Evolutionary conservation across 2,329 filamentous ascomycete genomes (phyloP).

Genomic region (Penicillium sp.): DNA sequence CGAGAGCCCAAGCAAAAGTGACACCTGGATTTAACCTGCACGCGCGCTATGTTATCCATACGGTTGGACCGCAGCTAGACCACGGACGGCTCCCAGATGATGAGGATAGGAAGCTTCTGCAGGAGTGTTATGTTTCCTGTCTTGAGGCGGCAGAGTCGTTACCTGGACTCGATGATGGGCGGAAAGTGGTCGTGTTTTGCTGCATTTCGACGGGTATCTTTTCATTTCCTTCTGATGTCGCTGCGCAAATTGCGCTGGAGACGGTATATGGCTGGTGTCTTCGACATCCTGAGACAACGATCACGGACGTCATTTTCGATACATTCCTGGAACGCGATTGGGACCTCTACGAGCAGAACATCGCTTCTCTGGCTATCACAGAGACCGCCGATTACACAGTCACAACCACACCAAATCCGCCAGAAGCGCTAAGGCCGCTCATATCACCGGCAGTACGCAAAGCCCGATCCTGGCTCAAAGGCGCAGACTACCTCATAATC

Average conservation of each 20-base stretch:
- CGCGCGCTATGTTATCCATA: constrained; percentile 25
- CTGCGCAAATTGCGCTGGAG: constrained; percentile 23
- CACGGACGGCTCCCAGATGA: not conserved
- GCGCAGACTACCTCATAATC: constrained; percentile 28
- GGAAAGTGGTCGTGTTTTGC: constrained; percentile 28
- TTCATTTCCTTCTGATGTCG: constrained; percentile 26
- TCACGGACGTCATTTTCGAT: constrained; percentile 31
- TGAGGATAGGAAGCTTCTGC: not conserved
- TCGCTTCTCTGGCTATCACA: not conserved
- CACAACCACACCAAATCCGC: not conserved
- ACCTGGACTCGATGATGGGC: not conserved
- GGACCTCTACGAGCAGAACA: constrained; percentile 16
- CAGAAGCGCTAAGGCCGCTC: not conserved
- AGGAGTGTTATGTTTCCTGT: not conserved
- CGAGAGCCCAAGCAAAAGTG: constrained; percentile 20
- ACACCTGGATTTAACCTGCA: constrained; percentile 29
- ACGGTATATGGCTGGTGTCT: constrained; percentile 23
- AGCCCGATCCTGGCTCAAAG: constrained; percentile 23
- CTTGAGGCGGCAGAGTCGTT: not conserved
- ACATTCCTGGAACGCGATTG: constrained; percentile 26
- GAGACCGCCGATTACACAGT: not conserved
- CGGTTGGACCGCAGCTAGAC: constrained; percentile 28
- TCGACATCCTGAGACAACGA: constrained; percentile 16
- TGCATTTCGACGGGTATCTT: constrained; percentile 33
- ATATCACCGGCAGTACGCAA: constrained; percentile 2